phyloP scores from a whole-genome alignment of 2,329 filamentous ascomycete genomes.

The Aspergillus nomiae region DNA sequence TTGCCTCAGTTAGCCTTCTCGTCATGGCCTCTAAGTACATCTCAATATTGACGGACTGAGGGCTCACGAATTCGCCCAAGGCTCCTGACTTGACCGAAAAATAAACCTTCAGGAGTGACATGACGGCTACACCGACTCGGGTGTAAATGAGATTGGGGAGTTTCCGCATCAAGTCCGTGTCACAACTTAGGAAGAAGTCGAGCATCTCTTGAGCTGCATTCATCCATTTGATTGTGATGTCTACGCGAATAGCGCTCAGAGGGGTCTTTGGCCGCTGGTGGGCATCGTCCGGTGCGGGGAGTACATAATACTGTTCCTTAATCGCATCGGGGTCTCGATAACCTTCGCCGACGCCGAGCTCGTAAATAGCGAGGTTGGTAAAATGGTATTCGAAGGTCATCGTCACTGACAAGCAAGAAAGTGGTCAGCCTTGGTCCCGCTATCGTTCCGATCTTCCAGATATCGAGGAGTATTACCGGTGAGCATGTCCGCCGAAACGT shows the following conservation, averaged over 20 bases:
- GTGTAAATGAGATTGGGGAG: slow-evolving; percentile 38
- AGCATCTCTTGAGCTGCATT: slow-evolving; percentile 37
- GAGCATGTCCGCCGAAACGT: slow-evolving; percentile 28
- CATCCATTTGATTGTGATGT: slow-evolving; percentile 42
- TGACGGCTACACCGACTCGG: slow-evolving; percentile 33
- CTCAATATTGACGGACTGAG: slow-evolving; percentile 32
- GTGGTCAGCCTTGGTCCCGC: background rate
- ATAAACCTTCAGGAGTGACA: slow-evolving; percentile 39
- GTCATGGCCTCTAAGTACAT: slow-evolving; percentile 35
- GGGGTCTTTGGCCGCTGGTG: slow-evolving; percentile 12
- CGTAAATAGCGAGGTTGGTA: slow-evolving; percentile 35
- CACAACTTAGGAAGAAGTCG: slow-evolving; percentile 32
- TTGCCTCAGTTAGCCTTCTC: slow-evolving; percentile 35
- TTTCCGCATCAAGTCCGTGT: slow-evolving; percentile 35
- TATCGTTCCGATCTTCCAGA: background rate
- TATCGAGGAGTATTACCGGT: slow-evolving; percentile 26
- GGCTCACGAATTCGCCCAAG: slow-evolving; percentile 33
- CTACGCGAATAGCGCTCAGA: slow-evolving; percentile 37
- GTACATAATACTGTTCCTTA: slow-evolving; percentile 35
- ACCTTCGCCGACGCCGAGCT: slow-evolving; percentile 37
- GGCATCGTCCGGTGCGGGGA: slow-evolving; percentile 29
- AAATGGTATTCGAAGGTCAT: slow-evolving; percentile 29
- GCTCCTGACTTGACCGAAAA: slow-evolving; percentile 33
- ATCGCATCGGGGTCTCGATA: slow-evolving; percentile 39
- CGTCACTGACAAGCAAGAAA: slow-evolving; percentile 7